These are phyloP conservation scores for Mycosphaerella sp. DNA, from an alignment of 2,329 filamentous ascomycete species.

Conservation along the genomic window DNA sequence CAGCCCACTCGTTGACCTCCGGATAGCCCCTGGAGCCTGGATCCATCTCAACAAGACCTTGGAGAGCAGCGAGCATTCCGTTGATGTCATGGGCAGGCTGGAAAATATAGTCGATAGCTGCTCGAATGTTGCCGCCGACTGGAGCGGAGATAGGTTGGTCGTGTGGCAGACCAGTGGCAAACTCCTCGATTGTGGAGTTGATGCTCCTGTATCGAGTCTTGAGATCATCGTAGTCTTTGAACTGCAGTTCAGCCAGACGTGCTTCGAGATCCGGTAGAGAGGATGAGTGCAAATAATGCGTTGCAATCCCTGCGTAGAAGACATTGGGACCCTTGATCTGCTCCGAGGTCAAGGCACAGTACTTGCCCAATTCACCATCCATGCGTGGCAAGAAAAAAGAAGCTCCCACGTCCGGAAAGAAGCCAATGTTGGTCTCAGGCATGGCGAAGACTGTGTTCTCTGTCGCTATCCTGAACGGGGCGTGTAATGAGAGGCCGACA, in stretches of 20 bases:
- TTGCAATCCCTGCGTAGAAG: conserved; percentile 87
- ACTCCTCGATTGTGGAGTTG: conserved; percentile 87
- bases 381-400: conserved; percentile 93
- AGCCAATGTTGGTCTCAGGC: conserved; percentile 97
- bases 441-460: conserved; percentile 95
- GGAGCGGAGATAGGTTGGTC: conserved; percentile 48
- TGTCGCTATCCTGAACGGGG: conserved; percentile 92
- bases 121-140: conserved; percentile 58
- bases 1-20: conserved; percentile 65
- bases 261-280: conserved; percentile 73
- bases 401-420: conserved; percentile 96
- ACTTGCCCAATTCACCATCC: conserved; percentile 80
- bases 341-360: conserved; percentile 87
- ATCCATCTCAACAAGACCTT: conserved; percentile 38
- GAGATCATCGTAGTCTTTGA: conserved; percentile 67
- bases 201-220: conserved; percentile 63
- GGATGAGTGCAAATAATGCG: conserved; percentile 92
- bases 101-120: conserved; percentile 69
- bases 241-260: conserved; percentile 81
- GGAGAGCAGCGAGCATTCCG: conserved; percentile 64
- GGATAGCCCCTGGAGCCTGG: conserved; percentile 33
- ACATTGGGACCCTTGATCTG: conserved; percentile 74
- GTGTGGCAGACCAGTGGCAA: conserved; percentile 74
- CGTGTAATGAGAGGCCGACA: conserved; percentile 88
- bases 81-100: conserved; percentile 50